Conservation (phyloP, 257 asterid genomes). For the Jacaranda mimosifolia region DNA sequence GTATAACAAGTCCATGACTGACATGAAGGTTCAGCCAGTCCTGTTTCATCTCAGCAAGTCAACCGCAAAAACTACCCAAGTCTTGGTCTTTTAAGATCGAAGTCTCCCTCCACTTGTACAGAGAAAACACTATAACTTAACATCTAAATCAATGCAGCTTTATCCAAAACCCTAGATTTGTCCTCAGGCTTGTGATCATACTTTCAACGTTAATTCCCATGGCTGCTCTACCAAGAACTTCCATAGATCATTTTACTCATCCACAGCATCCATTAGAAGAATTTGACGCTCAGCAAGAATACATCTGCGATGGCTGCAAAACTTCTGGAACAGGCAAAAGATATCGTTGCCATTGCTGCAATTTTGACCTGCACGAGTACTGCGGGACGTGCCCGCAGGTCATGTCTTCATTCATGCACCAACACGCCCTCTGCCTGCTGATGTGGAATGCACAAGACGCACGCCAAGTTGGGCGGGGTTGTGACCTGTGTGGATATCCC, state of each 20-base stretch:
- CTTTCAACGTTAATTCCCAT: constrained; percentile 2
- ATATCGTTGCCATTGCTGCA: constrained; percentile 50
- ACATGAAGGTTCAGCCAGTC: constrained; percentile 15
- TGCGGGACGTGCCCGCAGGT: constrained; percentile 54
- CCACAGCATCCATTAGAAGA: constrained; percentile 42
- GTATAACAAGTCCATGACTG: background rate
- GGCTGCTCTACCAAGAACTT: constrained; percentile 40
- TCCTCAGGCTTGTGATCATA: background rate
- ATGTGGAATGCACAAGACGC: constrained; percentile 23
- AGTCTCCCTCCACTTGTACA: constrained; percentile 8
- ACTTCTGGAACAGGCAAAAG: constrained; percentile 51
- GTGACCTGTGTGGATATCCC: constrained; percentile 51
- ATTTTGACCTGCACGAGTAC: constrained; percentile 58
- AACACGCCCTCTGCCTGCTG: constrained; percentile 49
- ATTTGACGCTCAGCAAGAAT: constrained; percentile 21
- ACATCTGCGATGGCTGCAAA: constrained; percentile 53
- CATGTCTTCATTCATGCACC: constrained; percentile 51
- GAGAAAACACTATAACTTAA: background rate
- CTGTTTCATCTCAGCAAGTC: constrained; percentile 16
- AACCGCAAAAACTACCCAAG: constrained; percentile 17
- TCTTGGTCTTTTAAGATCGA: constrained; percentile 10
- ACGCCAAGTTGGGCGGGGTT: constrained; percentile 35
- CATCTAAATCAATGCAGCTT: constrained; percentile 16
- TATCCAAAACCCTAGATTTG: constrained; percentile 5
- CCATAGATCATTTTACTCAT: constrained; percentile 51